phyloP scores from a whole-genome alignment of 75 land plant species.

The Picea sitchensis region DNA sequence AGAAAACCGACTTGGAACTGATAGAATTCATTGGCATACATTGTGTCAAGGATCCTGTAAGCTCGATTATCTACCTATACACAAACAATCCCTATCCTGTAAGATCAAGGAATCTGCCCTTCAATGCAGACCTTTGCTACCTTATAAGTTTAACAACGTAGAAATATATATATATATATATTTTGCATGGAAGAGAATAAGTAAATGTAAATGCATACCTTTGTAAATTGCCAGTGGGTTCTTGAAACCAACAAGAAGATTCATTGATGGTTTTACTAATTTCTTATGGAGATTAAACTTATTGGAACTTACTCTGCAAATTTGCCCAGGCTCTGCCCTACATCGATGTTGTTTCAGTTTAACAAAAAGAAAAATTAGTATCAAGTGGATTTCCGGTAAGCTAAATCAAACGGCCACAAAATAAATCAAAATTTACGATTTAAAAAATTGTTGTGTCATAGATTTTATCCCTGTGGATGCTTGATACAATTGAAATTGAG shows the following conservation, averaged over 20 bases:
- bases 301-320: conserved; percentile 48
- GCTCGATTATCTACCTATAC: conserved; percentile 82
- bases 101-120: not conserved
- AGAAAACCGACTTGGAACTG: no score
- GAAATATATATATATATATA: no score
- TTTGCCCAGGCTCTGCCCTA: conserved; percentile 64
- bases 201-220: conserved; percentile 28
- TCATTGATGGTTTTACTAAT: conserved; percentile 83
- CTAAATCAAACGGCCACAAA: not conserved
- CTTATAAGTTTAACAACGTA: no score
- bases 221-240: conserved; percentile 46
- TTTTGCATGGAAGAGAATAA: not conserved
- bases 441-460: no score
- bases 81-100: not conserved
- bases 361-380: not conserved
- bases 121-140: no score
- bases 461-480: no score
- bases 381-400: not conserved
- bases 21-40: no score
- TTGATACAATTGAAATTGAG: no score
- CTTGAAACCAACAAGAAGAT: conserved; percentile 85
- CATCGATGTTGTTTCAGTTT: not conserved
- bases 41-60: conserved; percentile 47
- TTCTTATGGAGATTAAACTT: conserved; percentile 65
- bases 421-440: no score